Evolutionary conservation across 768 basidiomycete genomes (phyloP), one percentile per base, ranked within the genome.

Genomic region (Xerocomus brunneocitrinus): DNA sequence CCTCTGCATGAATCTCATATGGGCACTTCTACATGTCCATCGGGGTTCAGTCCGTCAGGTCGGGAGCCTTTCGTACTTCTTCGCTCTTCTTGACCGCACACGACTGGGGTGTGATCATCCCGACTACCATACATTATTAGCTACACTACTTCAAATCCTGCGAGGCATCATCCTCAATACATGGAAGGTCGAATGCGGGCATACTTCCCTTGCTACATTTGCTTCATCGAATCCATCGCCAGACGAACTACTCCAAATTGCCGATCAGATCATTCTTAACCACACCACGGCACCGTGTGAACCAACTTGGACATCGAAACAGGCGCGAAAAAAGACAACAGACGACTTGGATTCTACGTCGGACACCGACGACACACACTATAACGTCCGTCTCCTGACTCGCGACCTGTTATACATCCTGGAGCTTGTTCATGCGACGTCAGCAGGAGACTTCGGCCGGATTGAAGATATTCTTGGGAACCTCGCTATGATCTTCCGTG

Each of bases 91-190:
- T 0, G 64, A 72, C 30, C 53, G 25, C 3, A 47, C 53, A 2
- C 27, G 65, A 0, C 63, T 75, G 5, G 66, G 64, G 5, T 47
- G 57, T 0, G 58, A 71, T 22, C 64, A 73, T 3, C 73, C 72
- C 0, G 65, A 75, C 48, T 74, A 71, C 27, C 68, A 74, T 27
- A 64, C 71, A 0, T 59, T 73, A 0, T 39, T 70, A 0, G 9
- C 48, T 0, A 55, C 44, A 0, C 51, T 62, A 1, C 9, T 50
- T 7, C 71, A 75, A 35, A 68, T 75, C 7, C 58, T 72, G 2
- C 59, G 62, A 5, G 74, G 71, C 0, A 31, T 72, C 1, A 34
- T 75, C 1, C 57, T 75, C 0, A 59, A 70, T 55, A 67, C 67
- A 0, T 75, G 72, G 73, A n/a, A 8, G 2, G 47, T 16, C 7